Conservation (phyloP, 163 green algal species). For the Scenedesmus sp. region DNA sequence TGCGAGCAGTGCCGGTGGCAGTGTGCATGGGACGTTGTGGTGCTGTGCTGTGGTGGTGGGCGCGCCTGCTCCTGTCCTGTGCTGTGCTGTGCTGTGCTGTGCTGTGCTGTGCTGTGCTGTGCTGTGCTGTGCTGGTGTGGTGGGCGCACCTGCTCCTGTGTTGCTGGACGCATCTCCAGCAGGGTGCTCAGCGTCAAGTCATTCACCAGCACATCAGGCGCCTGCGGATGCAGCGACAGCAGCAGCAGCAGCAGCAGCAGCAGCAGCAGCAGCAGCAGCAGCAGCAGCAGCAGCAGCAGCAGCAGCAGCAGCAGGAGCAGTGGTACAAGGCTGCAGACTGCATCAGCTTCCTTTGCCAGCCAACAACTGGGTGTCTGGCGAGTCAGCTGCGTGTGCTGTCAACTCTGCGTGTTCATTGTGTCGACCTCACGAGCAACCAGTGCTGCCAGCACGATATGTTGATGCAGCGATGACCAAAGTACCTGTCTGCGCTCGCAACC, state of each 20-base stretch:
- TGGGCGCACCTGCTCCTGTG: not conserved
- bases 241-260: not conserved
- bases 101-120: no score
- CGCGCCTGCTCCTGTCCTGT: no score
- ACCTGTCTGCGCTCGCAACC: not conserved
- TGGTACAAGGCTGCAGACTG: no score
- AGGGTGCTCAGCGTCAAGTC: conserved; percentile 42
- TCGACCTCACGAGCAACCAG: not conserved
- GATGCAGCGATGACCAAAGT: not conserved
- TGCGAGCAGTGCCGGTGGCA: no score
- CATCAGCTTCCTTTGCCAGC: no score
- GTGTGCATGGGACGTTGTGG: not conserved
- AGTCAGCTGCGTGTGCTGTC: no score
- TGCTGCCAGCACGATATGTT: not conserved
- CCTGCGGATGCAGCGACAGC: conserved; percentile 31
- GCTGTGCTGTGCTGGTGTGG: not conserved
- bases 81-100: no score
- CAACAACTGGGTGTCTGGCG: no score
- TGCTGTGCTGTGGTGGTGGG: not conserved
- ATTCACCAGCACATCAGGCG: conserved; percentile 53
- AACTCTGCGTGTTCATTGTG: not conserved
- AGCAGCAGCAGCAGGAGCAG: not conserved
- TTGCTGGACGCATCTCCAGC: conserved; percentile 22
- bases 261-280: not conserved
- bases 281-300: not conserved